Base-by-base conservation (phyloP, 768 basidiomycete genomes). In the Phaffia australis region DNA sequence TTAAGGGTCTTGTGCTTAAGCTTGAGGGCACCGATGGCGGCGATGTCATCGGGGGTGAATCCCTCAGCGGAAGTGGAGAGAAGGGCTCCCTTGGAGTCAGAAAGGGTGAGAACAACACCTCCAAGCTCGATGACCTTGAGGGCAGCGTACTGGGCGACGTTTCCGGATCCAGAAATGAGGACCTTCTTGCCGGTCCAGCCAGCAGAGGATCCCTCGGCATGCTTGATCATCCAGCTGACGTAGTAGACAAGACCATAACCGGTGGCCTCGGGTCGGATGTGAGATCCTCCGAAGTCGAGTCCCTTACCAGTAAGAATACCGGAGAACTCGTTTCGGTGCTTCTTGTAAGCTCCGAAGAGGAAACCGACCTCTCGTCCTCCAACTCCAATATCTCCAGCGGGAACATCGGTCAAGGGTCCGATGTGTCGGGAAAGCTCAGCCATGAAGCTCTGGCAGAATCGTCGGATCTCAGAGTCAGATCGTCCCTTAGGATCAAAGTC, bases 401-500 rank as follows among this genome's bases (percentile, higher is more conserved):
- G 86, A 61, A 88, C 86, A 77, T 88, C 86, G 67, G 85, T 86
- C 78, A 87, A 83, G 72, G 80, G 77, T 16, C 86, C 85, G 69
- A 86, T 86, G 78, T 86, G 85, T 68, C 83, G 80, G 71, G 80
- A 83, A 66, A 88, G 83, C 80, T 88, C 86, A 60, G 77, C 75
- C 86, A 87, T 87, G 80, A 88, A 88, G 29, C 85, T 73, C 52
- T 76, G 72, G 75, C 84, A 85, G 81, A 87, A 87, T 60, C 83
- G 80, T 69, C 85, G 79, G 75, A 87, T 86, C 78, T 87, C 86
- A 72, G 75, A 77, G 78, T 87, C 86, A 23, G 83, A 83, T 78
- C 85, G 86, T 74, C 86, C 85, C 82, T 87, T 88, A 75, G 86
- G 86, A 79, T 87, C 84, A 72, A 88, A 88, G 79, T 88, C 86